These are phyloP conservation scores for Spathaspora sp. DNA, from an alignment of 1,139 yeast species.

Conservation along the genomic window DNA sequence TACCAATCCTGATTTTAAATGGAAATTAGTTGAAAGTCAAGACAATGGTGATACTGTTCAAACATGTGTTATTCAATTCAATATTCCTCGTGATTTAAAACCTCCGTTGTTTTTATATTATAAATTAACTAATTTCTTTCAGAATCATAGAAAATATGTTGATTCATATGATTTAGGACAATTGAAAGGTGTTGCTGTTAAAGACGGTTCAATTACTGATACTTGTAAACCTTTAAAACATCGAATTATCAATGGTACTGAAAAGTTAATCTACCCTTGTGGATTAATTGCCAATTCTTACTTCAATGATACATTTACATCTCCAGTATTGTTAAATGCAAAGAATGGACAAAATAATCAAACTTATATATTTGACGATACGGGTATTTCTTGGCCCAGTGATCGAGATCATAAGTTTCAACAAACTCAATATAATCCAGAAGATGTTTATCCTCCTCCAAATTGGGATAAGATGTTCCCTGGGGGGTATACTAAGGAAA, in stretches of 20 bases:
- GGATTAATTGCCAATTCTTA: conserved; percentile 92
- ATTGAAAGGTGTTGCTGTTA: conserved; percentile 60
- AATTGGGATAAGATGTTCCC: conserved; percentile 86
- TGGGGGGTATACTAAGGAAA: conserved; percentile 82
- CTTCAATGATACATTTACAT: conserved; percentile 79
- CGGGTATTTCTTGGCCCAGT: conserved; percentile 84
- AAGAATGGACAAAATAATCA: conserved; percentile 38
- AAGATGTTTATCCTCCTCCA: conserved; percentile 91
- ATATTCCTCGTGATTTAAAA: conserved; percentile 55
- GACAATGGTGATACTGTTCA: conserved; percentile 36
- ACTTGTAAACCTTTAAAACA: conserved; percentile 62
- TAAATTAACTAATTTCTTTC: conserved; percentile 70
- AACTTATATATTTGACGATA: conserved; percentile 61
- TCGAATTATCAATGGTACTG: conserved; percentile 30
- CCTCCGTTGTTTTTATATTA: conserved; percentile 68
- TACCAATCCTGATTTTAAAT: conserved; percentile 46
- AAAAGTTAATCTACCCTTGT: conserved; percentile 72
- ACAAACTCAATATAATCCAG: conserved; percentile 68
- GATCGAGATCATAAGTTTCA: conserved; percentile 72
- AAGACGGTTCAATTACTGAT: conserved; percentile 40
- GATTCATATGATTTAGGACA: conserved; percentile 67
- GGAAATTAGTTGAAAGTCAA: conserved; percentile 47
- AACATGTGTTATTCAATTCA: conserved; percentile 58
- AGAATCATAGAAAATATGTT: conserved; percentile 77
- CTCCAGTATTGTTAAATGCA: conserved; percentile 47